Conservation (phyloP, 768 basidiomycete genomes). For the Tylopilus cervinicoccineus region DNA sequence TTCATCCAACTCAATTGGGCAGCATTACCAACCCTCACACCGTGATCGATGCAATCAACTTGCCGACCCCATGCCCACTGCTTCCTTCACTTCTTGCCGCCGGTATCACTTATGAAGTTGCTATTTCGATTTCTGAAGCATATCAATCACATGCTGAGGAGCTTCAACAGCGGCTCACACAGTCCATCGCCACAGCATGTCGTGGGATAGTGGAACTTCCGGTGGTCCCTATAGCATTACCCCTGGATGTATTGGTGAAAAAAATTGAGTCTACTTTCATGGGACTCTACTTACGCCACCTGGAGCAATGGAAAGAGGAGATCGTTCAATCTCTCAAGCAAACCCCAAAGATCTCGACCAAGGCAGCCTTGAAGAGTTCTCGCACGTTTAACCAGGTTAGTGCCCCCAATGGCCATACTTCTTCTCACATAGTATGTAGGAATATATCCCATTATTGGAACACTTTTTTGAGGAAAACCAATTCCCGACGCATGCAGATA, state of each 20-base stretch:
- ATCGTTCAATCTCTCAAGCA: background rate
- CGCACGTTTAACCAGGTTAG: constrained; percentile 7
- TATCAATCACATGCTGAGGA: background rate
- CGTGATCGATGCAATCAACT: background rate
- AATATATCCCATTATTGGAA: constrained; percentile 7
- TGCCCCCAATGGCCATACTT: fast-evolving
- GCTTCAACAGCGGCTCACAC: background rate
- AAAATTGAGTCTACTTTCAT: background rate
- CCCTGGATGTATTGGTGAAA: fast-evolving
- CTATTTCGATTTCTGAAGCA: fast-evolving
- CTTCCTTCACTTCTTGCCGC: background rate
- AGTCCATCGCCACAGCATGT: background rate
- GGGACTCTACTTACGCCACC: background rate
- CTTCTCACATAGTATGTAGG: fast-evolving
- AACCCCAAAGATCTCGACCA: fast-evolving
- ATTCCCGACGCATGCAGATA: constrained; percentile 11
- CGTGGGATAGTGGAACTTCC: background rate
- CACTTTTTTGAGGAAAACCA: constrained; percentile 12
- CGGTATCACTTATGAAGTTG: background rate
- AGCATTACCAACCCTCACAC: background rate
- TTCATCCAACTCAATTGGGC: background rate
- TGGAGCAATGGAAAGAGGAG: constrained; percentile 3
- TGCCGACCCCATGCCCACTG: background rate
- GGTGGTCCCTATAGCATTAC: fast-evolving
- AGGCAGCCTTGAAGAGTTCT: fast-evolving